Evolutionary conservation across 1,284 basidiomycete species (phyloP).

Genomic region (Cryptococcus floricola): DNA sequence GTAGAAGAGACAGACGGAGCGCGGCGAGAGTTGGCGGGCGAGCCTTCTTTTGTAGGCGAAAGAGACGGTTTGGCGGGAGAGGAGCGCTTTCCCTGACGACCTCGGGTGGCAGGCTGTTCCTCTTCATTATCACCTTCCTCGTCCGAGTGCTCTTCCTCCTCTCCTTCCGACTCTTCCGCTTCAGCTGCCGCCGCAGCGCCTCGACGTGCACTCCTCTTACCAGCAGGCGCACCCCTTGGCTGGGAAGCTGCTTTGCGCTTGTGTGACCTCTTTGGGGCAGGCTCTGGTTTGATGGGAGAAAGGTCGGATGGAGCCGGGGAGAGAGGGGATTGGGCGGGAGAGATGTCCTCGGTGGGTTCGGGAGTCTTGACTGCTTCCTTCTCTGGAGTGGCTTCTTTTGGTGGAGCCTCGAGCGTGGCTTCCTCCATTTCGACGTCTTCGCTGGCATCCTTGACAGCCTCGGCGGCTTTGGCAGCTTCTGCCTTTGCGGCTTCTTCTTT

Average conservation of each 20-base stretch:
- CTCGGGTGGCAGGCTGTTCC: slow-evolving; percentile 15
- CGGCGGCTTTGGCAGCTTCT: no score
- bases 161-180: not conserved
- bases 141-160: slow-evolving; percentile 11
- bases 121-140: slow-evolving; percentile 15
- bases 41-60: slow-evolving; percentile 7
- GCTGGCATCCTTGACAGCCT: not conserved
- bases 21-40: slow-evolving; percentile 26
- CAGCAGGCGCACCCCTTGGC: slow-evolving; percentile 20
- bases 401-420: not conserved
- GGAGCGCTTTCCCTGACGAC: slow-evolving; percentile 21
- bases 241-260: slow-evolving; percentile 31
- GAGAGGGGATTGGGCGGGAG: slow-evolving; percentile 18
- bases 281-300: slow-evolving; percentile 19
- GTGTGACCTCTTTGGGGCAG: slow-evolving; percentile 13
- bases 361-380: not conserved
- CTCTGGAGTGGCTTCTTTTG: not conserved
- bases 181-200: slow-evolving; percentile 9
- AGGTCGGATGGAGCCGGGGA: slow-evolving; percentile 24
- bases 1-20: slow-evolving; percentile 30
- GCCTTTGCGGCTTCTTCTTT: not conserved
- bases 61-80: not conserved
- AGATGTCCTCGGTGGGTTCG: not conserved
- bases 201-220: slow-evolving; percentile 20
- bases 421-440: not conserved